Percentiles rank a stretch among this genome's conserved stretches.
These are phyloP conservation scores for Trametes hirsuta DNA, from an alignment of 1,284 basidiomycete species.

Conservation along the genomic window DNA sequence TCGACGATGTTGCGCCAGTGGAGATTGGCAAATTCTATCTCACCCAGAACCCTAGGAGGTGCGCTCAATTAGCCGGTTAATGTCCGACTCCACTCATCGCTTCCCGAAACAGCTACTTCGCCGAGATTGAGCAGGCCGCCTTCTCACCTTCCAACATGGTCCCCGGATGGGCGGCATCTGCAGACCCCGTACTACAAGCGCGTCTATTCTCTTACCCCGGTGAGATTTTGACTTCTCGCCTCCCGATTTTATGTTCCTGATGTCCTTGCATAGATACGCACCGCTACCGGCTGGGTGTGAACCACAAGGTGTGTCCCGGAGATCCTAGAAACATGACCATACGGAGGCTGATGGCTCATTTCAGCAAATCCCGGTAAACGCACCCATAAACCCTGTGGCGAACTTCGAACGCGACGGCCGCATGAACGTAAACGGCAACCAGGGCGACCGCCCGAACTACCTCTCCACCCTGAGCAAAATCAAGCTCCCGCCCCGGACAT, in stretches of 20 bases:
- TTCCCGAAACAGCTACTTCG: slow-evolving; percentile 56
- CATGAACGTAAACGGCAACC: slow-evolving; percentile 36
- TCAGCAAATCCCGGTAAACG: slow-evolving; percentile 36
- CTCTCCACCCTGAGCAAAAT: slow-evolving; percentile 32
- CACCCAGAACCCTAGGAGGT: slow-evolving; percentile 81
- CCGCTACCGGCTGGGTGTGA: slow-evolving; percentile 43
- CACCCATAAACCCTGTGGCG: slow-evolving; percentile 33
- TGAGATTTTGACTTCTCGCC: not conserved
- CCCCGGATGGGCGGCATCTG: slow-evolving; percentile 45
- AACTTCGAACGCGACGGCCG: slow-evolving; percentile 44
- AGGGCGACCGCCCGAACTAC: slow-evolving; percentile 36
- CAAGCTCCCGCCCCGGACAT: slow-evolving; percentile 39
- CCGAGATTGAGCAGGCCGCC: slow-evolving; percentile 84
- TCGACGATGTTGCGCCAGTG: slow-evolving; percentile 57
- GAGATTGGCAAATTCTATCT: slow-evolving; percentile 87
- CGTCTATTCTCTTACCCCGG: slow-evolving; percentile 46
- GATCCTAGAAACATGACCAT: not conserved
- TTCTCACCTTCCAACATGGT: slow-evolving; percentile 84
- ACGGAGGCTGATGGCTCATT: not conserved
- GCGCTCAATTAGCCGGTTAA: not conserved
- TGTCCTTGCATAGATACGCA: slow-evolving; percentile 33
- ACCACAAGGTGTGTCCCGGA: slow-evolving; percentile 34
- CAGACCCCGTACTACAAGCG: slow-evolving; percentile 48
- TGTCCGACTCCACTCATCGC: not conserved
- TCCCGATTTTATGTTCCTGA: not conserved